These are phyloP conservation scores for Eucalyptus coolabah DNA, from an alignment of 345 rosid genomes.

Conservation along the genomic window DNA sequence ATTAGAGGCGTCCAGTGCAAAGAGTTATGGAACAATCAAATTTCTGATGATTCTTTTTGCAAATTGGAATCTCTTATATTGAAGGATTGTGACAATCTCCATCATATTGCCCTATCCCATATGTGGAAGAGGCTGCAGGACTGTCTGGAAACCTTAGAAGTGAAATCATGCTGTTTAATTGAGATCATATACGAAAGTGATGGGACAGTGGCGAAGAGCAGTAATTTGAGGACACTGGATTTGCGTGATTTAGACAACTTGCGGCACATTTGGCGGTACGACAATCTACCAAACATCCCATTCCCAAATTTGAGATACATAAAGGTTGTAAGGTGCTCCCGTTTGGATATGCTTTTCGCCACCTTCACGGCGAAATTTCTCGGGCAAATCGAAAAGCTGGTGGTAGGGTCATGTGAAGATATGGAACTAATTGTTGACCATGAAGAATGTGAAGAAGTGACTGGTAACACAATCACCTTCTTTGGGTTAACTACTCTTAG, in stretches of 20 bases:
- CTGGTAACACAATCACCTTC: background rate
- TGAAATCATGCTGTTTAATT: background rate
- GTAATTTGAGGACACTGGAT: background rate
- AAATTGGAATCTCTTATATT: no score
- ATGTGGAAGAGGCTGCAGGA: background rate
- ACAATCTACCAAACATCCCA: background rate
- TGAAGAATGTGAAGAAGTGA: background rate
- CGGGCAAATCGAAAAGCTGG: background rate
- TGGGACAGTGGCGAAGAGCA: rapidly evolving
- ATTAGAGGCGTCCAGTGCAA: no score
- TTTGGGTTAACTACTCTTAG: rapidly evolving
- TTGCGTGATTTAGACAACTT: background rate
- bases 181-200: background rate
- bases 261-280: background rate
- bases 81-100: background rate
- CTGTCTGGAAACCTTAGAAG: background rate
- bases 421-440: background rate
- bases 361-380: background rate
- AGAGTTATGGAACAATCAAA: no score
- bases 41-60: no score
- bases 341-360: background rate
- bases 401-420: background rate
- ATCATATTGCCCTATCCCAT: background rate
- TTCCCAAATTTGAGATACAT: background rate
- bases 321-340: rapidly evolving